These are phyloP conservation scores for Parafenestella ontariensis DNA, from an alignment of 2,329 filamentous ascomycete species.

Conservation along the genomic window DNA sequence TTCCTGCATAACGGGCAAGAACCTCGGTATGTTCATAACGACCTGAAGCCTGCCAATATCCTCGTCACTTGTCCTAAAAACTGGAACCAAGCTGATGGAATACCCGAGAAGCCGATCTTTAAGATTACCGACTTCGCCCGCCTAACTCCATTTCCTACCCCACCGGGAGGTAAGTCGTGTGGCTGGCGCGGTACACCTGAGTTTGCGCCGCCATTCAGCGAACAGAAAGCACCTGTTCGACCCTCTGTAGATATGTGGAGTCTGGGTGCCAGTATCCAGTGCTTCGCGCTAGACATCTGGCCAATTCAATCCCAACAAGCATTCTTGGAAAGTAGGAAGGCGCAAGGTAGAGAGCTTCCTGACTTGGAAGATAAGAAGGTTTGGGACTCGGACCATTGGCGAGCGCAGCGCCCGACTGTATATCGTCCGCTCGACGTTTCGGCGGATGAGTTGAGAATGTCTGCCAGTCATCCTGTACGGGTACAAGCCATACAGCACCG, in stretches of 20 bases:
- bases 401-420: constrained; percentile 3
- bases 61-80: constrained; percentile 61
- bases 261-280: constrained; percentile 33
- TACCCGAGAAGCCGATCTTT: constrained; percentile 30
- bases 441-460: constrained; percentile 1
- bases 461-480: neutral
- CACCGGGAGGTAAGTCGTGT: neutral
- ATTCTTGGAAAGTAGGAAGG: constrained; percentile 10
- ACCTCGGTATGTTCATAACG: constrained; percentile 74
- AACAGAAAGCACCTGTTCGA: constrained; percentile 8
- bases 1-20: constrained; percentile 26
- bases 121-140: constrained; percentile 33
- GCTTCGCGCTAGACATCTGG: constrained; percentile 16
- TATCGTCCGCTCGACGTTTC: constrained; percentile 26
- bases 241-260: constrained; percentile 30
- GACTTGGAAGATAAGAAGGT: neutral
- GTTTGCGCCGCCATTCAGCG: constrained; percentile 22
- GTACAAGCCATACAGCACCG: constrained; percentile 14
- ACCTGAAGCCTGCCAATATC: constrained; percentile 93
- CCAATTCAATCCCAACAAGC: constrained; percentile 14
- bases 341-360: neutral
- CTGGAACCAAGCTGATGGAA: neutral
- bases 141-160: constrained; percentile 7
- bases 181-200: constrained; percentile 24
- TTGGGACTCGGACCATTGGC: neutral